Percentiles rank a stretch among this genome's conserved stretches.
Evolutionary conservation across 2,329 filamentous ascomycete species (phyloP).

Genomic region (Botrytis squamosa): DNA sequence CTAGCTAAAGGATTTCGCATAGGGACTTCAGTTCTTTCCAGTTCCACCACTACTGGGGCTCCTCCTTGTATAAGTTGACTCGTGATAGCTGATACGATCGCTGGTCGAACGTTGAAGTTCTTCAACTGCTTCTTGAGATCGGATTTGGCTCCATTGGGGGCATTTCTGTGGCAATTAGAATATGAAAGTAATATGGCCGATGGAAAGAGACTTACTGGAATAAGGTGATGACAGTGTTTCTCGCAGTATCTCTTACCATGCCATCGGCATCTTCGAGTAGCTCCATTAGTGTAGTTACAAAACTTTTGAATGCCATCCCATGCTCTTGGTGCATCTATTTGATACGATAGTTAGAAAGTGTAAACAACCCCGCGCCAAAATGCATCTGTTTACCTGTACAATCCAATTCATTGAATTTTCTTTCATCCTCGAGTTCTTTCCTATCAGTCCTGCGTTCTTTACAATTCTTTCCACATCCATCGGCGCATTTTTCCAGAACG

Average conservation of each 20-base stretch:
- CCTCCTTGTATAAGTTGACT: constrained; percentile 63
- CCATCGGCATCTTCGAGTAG: constrained; percentile 88
- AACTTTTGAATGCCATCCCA: constrained; percentile 75
- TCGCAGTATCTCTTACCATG: constrained; percentile 80
- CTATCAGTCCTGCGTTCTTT: constrained; percentile 72
- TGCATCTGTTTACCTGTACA: constrained; percentile 56
- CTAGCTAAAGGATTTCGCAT: constrained; percentile 49
- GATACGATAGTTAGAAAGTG: background rate
- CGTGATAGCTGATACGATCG: constrained; percentile 79
- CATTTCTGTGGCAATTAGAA: constrained; percentile 52
- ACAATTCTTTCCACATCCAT: constrained; percentile 77
- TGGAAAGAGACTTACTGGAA: constrained; percentile 60
- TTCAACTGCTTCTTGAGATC: constrained; percentile 86
- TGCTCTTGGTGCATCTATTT: constrained; percentile 76
- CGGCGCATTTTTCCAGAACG: constrained; percentile 69
- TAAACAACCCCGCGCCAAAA: background rate
- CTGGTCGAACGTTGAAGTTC: constrained; percentile 79
- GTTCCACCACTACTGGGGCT: constrained; percentile 36
- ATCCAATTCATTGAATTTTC: constrained; percentile 85
- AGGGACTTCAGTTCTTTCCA: constrained; percentile 40
- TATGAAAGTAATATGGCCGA: background rate
- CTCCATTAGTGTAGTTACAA: constrained; percentile 80
- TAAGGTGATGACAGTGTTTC: constrained; percentile 78
- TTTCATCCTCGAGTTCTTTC: constrained; percentile 81
- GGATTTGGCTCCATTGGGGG: constrained; percentile 78